These are phyloP conservation scores for Solanum boliviense DNA, from an alignment of 257 asterid species.

Conservation along the genomic window DNA sequence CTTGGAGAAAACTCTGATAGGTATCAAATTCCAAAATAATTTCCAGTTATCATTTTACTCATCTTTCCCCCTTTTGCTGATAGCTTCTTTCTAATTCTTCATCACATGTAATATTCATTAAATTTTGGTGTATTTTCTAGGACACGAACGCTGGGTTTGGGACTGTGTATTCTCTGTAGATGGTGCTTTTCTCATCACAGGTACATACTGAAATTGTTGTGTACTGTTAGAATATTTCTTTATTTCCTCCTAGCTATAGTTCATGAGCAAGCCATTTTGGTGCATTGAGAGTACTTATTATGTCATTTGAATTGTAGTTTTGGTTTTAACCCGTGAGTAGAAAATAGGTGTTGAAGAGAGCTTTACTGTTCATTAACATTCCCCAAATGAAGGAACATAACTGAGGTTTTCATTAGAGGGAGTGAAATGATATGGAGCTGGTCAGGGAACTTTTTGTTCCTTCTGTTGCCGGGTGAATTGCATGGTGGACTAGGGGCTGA, in stretches of 20 bases:
- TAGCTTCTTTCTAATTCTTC: not conserved
- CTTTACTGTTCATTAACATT: not conserved
- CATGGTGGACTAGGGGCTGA: not conserved
- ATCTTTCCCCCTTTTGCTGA: not conserved
- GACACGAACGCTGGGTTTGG: constrained; percentile 98
- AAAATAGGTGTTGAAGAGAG: not conserved
- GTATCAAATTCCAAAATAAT: constrained; percentile 14
- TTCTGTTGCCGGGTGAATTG: not conserved
- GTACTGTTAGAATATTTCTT: not conserved
- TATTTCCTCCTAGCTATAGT: not conserved
- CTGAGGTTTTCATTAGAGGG: not conserved
- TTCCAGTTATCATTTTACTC: not conserved
- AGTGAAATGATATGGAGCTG: not conserved
- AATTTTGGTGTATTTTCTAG: constrained; percentile 23
- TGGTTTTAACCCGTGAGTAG: not conserved
- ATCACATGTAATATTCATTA: not conserved
- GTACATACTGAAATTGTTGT: constrained; percentile 17
- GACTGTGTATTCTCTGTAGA: constrained; percentile 96
- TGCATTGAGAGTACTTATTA: not conserved
- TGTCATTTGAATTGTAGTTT: not conserved
- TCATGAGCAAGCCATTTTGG: not conserved
- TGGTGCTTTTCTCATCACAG: constrained; percentile 89
- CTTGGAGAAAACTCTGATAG: constrained; percentile 72
- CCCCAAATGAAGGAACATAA: not conserved
- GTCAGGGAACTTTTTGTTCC: not conserved